phyloP scores from a whole-genome alignment of 1,139 yeast genomes.

The Suhomyces chickasaworum region DNA sequence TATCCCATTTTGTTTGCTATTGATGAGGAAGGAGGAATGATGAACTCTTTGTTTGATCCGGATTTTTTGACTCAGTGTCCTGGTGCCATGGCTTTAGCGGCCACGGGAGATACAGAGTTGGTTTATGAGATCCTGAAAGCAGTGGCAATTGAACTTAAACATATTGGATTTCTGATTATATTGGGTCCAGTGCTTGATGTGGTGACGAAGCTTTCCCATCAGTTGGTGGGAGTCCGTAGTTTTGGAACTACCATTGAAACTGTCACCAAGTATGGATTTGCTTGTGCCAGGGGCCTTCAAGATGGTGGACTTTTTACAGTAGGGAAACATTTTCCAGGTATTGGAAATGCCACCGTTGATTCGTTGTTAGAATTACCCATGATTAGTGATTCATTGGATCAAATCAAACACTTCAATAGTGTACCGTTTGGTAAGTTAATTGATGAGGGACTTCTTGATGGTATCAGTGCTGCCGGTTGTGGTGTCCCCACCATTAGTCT shows the following conservation, averaged over 20 bases:
- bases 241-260: conserved; percentile 65
- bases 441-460: conserved; percentile 52
- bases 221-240: conserved; percentile 62
- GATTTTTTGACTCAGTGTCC: conserved; percentile 60
- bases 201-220: conserved; percentile 57
- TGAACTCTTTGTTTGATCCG: conserved; percentile 59
- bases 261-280: conserved; percentile 56
- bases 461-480: conserved; percentile 66
- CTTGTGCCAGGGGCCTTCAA: conserved; percentile 56
- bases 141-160: conserved; percentile 53
- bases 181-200: conserved; percentile 70
- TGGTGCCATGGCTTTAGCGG: conserved; percentile 66
- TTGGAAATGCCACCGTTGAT: conserved; percentile 64
- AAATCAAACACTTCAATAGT: conserved; percentile 52
- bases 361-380: conserved; percentile 59
- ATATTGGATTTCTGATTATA: conserved; percentile 58
- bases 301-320: conserved; percentile 60
- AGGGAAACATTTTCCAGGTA: conserved; percentile 71
- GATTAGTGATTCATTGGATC: conserved; percentile 59
- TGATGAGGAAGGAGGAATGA: conserved; percentile 49
- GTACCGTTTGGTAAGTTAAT: conserved; percentile 57
- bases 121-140: conserved; percentile 60
- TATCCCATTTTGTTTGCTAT: conserved; percentile 49
- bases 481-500: conserved; percentile 66
- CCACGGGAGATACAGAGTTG: conserved; percentile 53